Evolutionary conservation across 176 grass and related monocot species (phyloP).

Genomic region (Oryza brachyantha): DNA sequence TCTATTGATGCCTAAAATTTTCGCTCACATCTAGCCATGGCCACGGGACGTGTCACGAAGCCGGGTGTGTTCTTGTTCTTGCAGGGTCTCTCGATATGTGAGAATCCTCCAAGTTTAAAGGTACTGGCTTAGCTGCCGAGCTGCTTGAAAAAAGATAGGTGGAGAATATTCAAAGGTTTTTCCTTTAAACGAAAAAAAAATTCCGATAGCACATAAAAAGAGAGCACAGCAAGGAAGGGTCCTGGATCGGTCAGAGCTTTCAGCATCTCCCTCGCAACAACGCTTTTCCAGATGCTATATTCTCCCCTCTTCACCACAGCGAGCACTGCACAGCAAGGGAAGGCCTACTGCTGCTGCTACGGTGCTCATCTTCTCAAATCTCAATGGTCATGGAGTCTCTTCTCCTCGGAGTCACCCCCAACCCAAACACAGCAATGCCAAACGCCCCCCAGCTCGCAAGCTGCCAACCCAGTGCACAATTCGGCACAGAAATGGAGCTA

Average conservation of each 20-base stretch:
- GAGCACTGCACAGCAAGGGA: no score
- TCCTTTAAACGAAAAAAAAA: slow-evolving; percentile 16
- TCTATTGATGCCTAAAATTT: no score
- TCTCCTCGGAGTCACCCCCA: background rate
- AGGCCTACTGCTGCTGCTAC: background rate
- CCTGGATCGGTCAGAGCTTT: slow-evolving; percentile 2
- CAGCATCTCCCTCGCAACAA: slow-evolving; percentile 29
- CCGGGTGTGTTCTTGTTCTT: background rate
- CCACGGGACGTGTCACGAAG: background rate
- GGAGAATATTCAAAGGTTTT: slow-evolving; percentile 35
- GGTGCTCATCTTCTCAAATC: no score
- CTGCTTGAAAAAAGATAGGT: background rate
- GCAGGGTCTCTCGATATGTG: background rate
- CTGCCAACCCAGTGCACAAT: slow-evolving; percentile 4
- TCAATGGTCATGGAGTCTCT: background rate
- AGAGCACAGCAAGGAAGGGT: background rate
- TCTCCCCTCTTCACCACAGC: background rate
- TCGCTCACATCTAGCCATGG: no score
- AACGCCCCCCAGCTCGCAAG: background rate
- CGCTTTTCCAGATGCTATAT: slow-evolving; percentile 22
- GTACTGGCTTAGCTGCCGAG: no score
- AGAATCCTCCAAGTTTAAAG: background rate
- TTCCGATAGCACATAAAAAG: background rate
- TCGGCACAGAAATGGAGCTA: background rate
- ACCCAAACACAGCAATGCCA: background rate